phyloP scores from a whole-genome alignment of 257 asterid species.

The Solanum pennellii region DNA sequence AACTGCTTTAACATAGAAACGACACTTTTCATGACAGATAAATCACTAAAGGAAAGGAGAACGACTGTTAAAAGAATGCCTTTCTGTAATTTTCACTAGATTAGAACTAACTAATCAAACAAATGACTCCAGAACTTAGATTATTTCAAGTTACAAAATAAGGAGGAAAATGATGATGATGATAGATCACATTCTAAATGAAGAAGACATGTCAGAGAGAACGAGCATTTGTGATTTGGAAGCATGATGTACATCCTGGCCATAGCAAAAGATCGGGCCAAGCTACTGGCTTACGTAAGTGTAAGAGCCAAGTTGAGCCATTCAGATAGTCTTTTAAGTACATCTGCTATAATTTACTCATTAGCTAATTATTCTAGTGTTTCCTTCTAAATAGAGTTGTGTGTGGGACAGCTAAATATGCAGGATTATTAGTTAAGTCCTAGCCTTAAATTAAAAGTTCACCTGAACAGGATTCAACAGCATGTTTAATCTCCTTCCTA shows the following conservation, averaged over 20 bases:
- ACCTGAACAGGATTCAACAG: constrained; percentile 83
- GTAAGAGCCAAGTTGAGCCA: neutral
- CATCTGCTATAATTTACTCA: neutral
- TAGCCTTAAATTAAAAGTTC: neutral
- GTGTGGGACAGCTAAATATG: neutral
- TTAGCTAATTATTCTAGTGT: neutral
- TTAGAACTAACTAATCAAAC: neutral
- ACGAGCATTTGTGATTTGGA: neutral
- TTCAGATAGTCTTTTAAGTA: neutral
- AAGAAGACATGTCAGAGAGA: neutral
- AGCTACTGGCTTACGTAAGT: neutral
- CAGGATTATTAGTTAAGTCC: neutral
- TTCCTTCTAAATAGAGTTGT: neutral
- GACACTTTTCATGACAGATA: neutral
- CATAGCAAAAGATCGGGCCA: neutral
- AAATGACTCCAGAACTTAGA: neutral
- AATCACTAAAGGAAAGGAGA: neutral
- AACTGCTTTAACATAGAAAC: neutral
- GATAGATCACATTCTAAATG: neutral
- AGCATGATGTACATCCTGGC: neutral
- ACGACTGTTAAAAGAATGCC: neutral
- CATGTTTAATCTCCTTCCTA: constrained; percentile 63
- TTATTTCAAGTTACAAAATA: neutral
- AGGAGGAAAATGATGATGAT: neutral
- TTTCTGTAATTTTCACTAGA: neutral